These are phyloP conservation scores for Solanum rostratum DNA, from an alignment of 257 asterid species.

Conservation along the genomic window DNA sequence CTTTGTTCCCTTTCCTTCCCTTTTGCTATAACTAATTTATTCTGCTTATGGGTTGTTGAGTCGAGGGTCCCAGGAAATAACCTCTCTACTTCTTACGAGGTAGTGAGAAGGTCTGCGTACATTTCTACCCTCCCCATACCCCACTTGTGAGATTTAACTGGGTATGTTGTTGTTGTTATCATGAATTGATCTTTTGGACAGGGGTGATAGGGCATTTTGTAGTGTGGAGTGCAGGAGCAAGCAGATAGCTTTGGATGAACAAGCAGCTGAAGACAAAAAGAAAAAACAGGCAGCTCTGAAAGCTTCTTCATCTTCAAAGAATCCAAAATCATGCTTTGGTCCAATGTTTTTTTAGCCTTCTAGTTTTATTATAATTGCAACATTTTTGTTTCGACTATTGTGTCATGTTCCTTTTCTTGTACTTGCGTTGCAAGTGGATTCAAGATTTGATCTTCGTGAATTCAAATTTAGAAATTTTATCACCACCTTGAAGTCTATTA, in stretches of 20 bases:
- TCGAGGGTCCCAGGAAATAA: too few relatives aligned
- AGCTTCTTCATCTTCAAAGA: constrained; percentile 5
- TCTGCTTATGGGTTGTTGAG: too few relatives aligned
- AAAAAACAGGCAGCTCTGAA: constrained; percentile 2
- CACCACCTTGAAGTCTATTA: neutral
- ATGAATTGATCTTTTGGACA: constrained; percentile 5
- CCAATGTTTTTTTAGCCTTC: constrained; percentile 20
- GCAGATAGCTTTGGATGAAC: constrained; percentile 81
- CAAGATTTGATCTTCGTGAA: neutral
- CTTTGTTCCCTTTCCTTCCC: neutral
- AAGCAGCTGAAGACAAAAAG: constrained; percentile 14
- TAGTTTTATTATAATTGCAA: neutral
- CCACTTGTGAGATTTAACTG: too few relatives aligned
- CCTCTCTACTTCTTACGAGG: too few relatives aligned
- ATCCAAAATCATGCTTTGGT: constrained; percentile 20
- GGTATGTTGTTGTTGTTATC: neutral
- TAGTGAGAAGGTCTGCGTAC: too few relatives aligned
- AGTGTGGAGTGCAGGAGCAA: constrained; percentile 83
- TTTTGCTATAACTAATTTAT: neutral
- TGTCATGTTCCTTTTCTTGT: neutral
- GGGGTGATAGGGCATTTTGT: constrained; percentile 85
- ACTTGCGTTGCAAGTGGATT: neutral
- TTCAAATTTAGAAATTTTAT: neutral
- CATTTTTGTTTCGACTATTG: neutral
- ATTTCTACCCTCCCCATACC: too few relatives aligned